These are phyloP conservation scores for Aspergillus aculeatus DNA, from an alignment of 2,329 filamentous ascomycete genomes.

Conservation along the genomic window DNA sequence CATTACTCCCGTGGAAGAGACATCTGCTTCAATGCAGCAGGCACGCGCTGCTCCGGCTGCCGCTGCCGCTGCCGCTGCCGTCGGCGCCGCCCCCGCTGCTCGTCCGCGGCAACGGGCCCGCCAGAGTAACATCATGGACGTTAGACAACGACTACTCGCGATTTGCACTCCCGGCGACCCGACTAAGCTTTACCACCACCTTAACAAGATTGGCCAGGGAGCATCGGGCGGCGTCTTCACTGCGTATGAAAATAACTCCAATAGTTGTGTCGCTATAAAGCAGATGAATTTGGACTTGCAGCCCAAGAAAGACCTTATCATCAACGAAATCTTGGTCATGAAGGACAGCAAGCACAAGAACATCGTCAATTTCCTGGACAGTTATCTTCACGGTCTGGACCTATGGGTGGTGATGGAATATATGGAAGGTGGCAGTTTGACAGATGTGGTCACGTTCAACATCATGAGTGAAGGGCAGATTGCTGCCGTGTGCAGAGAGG, in stretches of 20 bases:
- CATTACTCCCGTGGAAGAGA: constrained; percentile 34
- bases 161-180: constrained; percentile 92
- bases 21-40: constrained; percentile 31
- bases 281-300: constrained; percentile 99
- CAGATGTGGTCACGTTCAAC: constrained; percentile 97
- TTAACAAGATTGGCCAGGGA: constrained; percentile 96
- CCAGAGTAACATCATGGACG: constrained; percentile 77
- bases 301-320: constrained; percentile 97
- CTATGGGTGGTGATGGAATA: constrained; percentile 99
- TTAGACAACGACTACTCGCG: constrained; percentile 76
- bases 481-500: constrained; percentile 87
- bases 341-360: constrained; percentile 98
- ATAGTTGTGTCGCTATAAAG: constrained; percentile 93
- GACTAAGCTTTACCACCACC: constrained; percentile 77
- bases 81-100: constrained; percentile 53
- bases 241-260: constrained; percentile 78
- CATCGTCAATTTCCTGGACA: constrained; percentile 99
- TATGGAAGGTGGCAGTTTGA: constrained; percentile 97
- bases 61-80: neutral
- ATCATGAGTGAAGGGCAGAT: constrained; percentile 99
- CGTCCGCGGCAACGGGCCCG: constrained; percentile 75
- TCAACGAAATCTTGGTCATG: constrained; percentile 99
- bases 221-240: constrained; percentile 95
- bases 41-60: neutral
- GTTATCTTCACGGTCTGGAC: constrained; percentile 83